Evolutionary conservation across 768 basidiomycete genomes (phyloP).

Genomic region (Nidula microcarpa): DNA sequence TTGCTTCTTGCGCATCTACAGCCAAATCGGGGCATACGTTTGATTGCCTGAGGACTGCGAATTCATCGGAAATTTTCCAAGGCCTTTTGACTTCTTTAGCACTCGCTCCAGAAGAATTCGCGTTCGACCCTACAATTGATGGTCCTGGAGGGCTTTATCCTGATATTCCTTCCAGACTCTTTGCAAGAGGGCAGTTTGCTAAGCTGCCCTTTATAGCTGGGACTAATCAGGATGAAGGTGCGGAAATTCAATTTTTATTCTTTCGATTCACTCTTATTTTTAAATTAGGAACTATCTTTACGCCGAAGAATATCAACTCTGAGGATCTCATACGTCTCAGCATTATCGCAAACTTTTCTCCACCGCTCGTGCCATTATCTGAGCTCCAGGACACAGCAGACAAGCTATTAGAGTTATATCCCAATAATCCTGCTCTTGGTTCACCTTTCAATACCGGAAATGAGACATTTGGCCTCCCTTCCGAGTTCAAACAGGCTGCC

Average conservation of each 20-base stretch:
- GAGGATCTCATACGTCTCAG: constrained; percentile 11
- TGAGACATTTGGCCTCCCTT: constrained; percentile 37
- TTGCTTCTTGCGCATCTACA: constrained; percentile 17
- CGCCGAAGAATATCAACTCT: constrained; percentile 14
- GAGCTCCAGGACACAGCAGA: constrained; percentile 12
- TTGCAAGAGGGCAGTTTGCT: constrained; percentile 27
- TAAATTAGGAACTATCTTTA: constrained; percentile 28
- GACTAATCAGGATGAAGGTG: constrained; percentile 44
- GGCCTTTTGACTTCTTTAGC: constrained; percentile 17
- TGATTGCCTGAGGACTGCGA: constrained; percentile 22
- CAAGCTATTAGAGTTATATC: constrained; percentile 33
- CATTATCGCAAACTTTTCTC: constrained; percentile 19
- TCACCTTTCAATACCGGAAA: constrained; percentile 43
- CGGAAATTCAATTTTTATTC: background rate
- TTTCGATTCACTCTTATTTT: background rate
- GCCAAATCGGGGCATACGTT: constrained; percentile 26
- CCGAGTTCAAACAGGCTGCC: constrained; percentile 30
- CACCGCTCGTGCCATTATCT: constrained; percentile 14
- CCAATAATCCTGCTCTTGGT: constrained; percentile 35
- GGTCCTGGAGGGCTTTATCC: constrained; percentile 34
- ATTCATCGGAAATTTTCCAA: constrained; percentile 21
- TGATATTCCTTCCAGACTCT: constrained; percentile 29
- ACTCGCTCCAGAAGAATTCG: constrained; percentile 19
- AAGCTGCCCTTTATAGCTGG: constrained; percentile 42
- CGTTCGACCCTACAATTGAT: constrained; percentile 37